A percentile compares a stretch with the other conserved stretches of the same genome.
Conservation (phyloP, 306 rosid species). For the Gastrolobium villosum region DNA sequence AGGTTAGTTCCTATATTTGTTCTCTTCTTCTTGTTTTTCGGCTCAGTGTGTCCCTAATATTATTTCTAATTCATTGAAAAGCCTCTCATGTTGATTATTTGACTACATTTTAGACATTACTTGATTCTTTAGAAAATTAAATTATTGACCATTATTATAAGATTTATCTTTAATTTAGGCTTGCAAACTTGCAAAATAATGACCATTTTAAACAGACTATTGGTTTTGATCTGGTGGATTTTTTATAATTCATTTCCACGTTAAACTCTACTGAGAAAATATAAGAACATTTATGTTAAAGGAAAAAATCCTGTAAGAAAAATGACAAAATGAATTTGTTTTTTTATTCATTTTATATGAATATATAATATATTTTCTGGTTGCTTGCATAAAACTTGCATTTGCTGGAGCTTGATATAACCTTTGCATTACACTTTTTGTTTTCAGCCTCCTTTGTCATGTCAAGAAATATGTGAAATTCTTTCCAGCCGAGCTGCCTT, state of each 20-base stretch:
- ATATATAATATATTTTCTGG: constrained; percentile 29
- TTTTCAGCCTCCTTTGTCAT: constrained; percentile 74
- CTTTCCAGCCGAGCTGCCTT: constrained; percentile 69
- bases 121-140: constrained; percentile 27
- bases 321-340: background rate
- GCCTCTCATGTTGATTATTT: constrained; percentile 16
- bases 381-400: constrained; percentile 17
- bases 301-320: constrained; percentile 2
- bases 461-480: constrained; percentile 62
- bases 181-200: constrained; percentile 27
- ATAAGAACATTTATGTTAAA: constrained; percentile 9
- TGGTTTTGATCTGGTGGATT: background rate
- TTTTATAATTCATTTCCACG: constrained; percentile 30
- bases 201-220: background rate
- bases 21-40: constrained; percentile 33
- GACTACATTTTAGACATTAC: background rate
- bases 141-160: background rate
- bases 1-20: constrained; percentile 64
- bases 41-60: constrained; percentile 25
- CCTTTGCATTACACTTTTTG: constrained; percentile 8
- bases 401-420: constrained; percentile 33
- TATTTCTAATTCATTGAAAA: constrained; percentile 35
- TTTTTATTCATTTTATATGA: background rate
- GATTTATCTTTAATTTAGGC: background rate
- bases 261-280: constrained; percentile 1